Conservation (phyloP, 2,329 filamentous ascomycete genomes). For the Plectosphaerella plurivora region DNA sequence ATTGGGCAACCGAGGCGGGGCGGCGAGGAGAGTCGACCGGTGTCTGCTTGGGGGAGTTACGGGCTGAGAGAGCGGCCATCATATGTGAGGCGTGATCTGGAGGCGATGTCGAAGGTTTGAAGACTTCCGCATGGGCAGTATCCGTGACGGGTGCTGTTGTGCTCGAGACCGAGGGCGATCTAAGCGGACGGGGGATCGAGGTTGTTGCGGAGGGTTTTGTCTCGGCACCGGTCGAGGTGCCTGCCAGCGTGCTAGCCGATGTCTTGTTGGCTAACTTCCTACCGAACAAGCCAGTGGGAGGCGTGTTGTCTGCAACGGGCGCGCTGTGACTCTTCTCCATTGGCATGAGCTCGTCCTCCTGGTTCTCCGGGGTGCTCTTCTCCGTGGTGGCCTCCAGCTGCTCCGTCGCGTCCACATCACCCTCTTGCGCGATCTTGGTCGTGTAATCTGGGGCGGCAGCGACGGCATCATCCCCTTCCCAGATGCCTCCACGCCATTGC, state of each 20-base stretch:
- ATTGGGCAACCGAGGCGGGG: constrained; percentile 30
- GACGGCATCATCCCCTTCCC: constrained; percentile 49
- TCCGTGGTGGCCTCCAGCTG: constrained; percentile 30
- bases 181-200: constrained; percentile 19
- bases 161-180: constrained; percentile 56
- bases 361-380: constrained; percentile 20
- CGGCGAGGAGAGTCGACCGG: constrained; percentile 28
- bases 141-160: constrained; percentile 63
- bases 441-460: constrained; percentile 30
- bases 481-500: constrained; percentile 81
- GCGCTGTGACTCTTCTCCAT: constrained; percentile 54
- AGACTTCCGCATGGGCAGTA: constrained; percentile 60
- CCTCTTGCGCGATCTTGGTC: constrained; percentile 34
- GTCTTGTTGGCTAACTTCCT: constrained; percentile 38
- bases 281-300: constrained; percentile 42
- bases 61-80: constrained; percentile 65
- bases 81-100: constrained; percentile 57
- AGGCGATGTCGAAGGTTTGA: constrained; percentile 50
- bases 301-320: constrained; percentile 35
- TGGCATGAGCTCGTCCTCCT: constrained; percentile 29
- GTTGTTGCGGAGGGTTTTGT: constrained; percentile 34
- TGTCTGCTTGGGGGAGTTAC: constrained; percentile 44
- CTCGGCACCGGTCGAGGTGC: constrained; percentile 45
- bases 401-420: constrained; percentile 43
- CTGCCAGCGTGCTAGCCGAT: constrained; percentile 23